Base-by-base conservation (phyloP, 2,329 filamentous ascomycete genomes). In the Lachnellula arida region DNA sequence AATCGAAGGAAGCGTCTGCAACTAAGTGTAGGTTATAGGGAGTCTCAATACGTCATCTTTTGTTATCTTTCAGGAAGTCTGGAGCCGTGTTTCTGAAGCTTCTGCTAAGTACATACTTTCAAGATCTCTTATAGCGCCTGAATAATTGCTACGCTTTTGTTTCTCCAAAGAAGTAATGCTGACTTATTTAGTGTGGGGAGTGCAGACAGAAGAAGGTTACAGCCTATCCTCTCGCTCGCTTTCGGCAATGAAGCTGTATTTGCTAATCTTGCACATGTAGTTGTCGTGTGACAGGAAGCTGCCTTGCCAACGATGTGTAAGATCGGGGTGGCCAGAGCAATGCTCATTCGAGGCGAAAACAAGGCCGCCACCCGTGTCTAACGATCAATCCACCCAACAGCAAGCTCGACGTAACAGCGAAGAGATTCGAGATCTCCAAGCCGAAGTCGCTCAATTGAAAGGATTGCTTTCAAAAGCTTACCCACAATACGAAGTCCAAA, bases 151-250 rank as follows among this genome's bases (percentile, higher is more conserved):
- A 3, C 8, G 2, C 28, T 11, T 32, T 32, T 32, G 2, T 11
- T 32, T 32, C 9, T 32, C 28, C 9, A 11, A 32, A 2, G 9
- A 3, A 32, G 8, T 32, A 32, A 32, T 11, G 28, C 28, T 32
- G 28, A 32, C 28, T 32, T 32, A 11, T 32, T 8, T 32, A 32
- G 28, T 58, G 56, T 37, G 42, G 40, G 23, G 48, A 55, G 44
- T 58, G 56, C 35, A 60, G 65, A 46, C 60, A 60, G 46, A 66
- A 63, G 48, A 67, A 67, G 60, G 55, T 40, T 9, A 40, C 28
- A 11, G 9, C 8, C 39, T n/a, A 42, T 15, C 39, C 39, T 42
- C 11, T 17, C 15, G 39, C 17, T 42, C 39, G 2, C 15, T 42
- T 42, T 15, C 2, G 37, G 17, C 14, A 46, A 52, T 25, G 5